These are phyloP conservation scores for Myxozyma vanderwaltii DNA, from an alignment of 805 yeast genomes.

Conservation along the genomic window DNA sequence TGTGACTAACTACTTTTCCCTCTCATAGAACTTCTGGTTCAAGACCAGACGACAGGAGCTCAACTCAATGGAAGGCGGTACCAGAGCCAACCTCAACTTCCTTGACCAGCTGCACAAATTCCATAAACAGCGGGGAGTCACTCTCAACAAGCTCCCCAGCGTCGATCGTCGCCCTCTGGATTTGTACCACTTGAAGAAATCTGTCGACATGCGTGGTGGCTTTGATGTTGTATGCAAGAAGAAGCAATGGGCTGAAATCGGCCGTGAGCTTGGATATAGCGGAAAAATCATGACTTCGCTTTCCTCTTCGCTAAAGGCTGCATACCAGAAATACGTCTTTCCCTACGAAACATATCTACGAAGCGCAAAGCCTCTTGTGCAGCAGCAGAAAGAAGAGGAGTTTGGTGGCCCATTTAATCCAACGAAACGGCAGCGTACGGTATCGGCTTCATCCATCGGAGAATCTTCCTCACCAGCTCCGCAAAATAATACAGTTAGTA, in stretches of 20 bases:
- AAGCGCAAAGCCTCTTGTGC: constrained; percentile 32
- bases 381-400: constrained; percentile 28
- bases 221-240: constrained; percentile 35
- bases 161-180: constrained; percentile 38
- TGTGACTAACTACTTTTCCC: background rate
- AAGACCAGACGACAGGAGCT: constrained; percentile 43
- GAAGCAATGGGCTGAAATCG: constrained; percentile 75
- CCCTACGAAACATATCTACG: constrained; percentile 41
- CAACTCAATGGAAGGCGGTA: constrained; percentile 43
- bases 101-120: constrained; percentile 42
- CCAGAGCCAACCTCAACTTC: constrained; percentile 42
- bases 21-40: constrained; percentile 38
- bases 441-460: constrained; percentile 14
- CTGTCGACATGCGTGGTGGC: constrained; percentile 40
- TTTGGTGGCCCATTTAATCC: constrained; percentile 31
- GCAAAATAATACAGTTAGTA: background rate
- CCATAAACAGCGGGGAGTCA: constrained; percentile 38
- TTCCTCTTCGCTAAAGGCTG: constrained; percentile 64
- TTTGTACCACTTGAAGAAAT: constrained; percentile 39
- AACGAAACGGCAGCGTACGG: constrained; percentile 24
- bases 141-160: constrained; percentile 35
- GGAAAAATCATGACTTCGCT: constrained; percentile 72
- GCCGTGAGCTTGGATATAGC: constrained; percentile 75
- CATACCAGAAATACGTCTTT: constrained; percentile 40
- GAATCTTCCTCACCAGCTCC: background rate